Conservation (phyloP, 2,329 filamentous ascomycete genomes). For the Dryadomyces quercivorus region DNA sequence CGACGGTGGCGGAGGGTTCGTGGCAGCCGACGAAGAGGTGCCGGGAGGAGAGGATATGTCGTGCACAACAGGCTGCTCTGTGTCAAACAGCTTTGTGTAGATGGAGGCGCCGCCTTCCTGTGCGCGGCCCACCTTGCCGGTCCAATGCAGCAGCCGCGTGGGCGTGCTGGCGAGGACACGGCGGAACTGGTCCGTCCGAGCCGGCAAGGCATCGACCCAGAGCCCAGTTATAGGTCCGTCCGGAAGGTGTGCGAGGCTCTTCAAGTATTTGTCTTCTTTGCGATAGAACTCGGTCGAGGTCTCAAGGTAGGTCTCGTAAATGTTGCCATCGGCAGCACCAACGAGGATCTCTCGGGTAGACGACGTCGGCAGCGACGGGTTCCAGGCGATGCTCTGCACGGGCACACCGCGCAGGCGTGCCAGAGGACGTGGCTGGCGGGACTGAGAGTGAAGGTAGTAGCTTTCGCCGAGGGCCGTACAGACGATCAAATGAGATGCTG, state of each 20-base stretch:
- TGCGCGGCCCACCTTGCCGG: conserved; percentile 61
- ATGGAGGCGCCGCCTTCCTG: conserved; percentile 69
- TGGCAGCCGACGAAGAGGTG: conserved; percentile 23
- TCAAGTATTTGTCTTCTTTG: conserved; percentile 86
- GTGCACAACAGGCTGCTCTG: conserved; percentile 66
- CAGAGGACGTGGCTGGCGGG: conserved; percentile 72
- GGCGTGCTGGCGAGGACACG: conserved; percentile 73
- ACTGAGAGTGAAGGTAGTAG: conserved; percentile 95
- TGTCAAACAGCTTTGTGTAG: conserved; percentile 79
- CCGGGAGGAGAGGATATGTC: conserved; percentile 39
- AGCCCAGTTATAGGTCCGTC: conserved; percentile 78
- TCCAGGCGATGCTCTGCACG: conserved; percentile 90
- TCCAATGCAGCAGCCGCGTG: conserved; percentile 65
- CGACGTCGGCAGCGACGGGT: conserved; percentile 80
- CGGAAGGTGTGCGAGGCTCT: conserved; percentile 67
- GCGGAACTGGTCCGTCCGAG: conserved; percentile 50
- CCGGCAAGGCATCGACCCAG: conserved; percentile 64
- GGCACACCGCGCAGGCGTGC: conserved; percentile 72
- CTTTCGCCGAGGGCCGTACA: conserved; percentile 89
- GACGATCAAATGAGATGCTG: conserved; percentile 85
- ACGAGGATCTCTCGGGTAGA: conserved; percentile 90
- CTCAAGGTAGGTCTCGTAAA: conserved; percentile 93
- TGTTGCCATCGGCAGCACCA: conserved; percentile 82
- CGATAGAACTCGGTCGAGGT: conserved; percentile 90
- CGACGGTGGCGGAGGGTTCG: conserved; percentile 7